Base-by-base conservation (phyloP, 2,329 filamentous ascomycete species). In the Ascochyta viciae-villosae region DNA sequence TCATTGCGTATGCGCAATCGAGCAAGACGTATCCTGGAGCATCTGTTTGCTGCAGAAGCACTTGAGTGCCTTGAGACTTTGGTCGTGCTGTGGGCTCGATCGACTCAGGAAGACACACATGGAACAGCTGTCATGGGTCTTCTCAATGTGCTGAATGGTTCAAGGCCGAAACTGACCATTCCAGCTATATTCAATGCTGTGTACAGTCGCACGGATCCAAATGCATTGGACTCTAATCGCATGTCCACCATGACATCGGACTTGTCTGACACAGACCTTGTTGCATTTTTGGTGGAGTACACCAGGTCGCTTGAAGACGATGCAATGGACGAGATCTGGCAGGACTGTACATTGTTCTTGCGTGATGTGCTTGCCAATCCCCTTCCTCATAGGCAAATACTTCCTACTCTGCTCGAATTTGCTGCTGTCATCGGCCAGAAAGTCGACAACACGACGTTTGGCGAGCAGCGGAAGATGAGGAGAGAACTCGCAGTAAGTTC, bases 281-380 rank as follows among this genome's bases (percentile, higher is more conserved):
- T 94, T 8, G 85, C 89, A 8, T 99, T 99, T 74, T 77, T 98
- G 40, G 90, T 96, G 7, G 90, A 95, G 60, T 99, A 99, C 74
- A 89, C 92, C 0, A 86, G 86, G 27, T 95, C 93, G 0, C 82
- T 98, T 12, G 95, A 99, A 70, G 95, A 99, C 68, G 95, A 99
- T 78, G 90, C 95, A 15, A 94, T 97, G 84, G 95, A 99, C 68
- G 95, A 99, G 76, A 96, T 99, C 44, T 99, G 95, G 95, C 84
- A 88, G 37, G 94, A 99, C 72, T 99, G 94, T 74, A 92, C 93
- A 68, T 86, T 89, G 0, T 99, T 99, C 74, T 76, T 98, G 57
- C 89, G 88, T 61, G 96, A 99, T 72, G 85, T 99, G 26, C 82
- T 99, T 26, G 87, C 89, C 23, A 99, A 99, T 70, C 96, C 95